A percentile compares a stretch with the other conserved stretches of the same genome.
Evolutionary conservation across 768 basidiomycete genomes (phyloP).

Genomic region (Tulasnella calospora): DNA sequence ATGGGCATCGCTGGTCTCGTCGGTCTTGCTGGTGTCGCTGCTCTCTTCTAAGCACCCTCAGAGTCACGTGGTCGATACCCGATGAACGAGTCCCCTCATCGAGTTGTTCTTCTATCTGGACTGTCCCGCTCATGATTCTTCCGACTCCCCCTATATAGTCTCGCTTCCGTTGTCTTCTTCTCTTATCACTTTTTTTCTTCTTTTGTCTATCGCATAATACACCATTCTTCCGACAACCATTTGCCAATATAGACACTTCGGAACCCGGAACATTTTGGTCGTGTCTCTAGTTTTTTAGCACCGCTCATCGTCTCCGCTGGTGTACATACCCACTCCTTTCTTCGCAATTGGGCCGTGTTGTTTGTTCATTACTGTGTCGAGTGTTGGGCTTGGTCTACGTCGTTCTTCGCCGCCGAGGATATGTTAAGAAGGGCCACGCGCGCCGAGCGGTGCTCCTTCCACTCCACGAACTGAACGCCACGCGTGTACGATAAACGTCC

Average conservation of each 20-base stretch:
- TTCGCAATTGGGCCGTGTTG: background rate
- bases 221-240: background rate
- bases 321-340: background rate
- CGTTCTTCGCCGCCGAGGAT: too few relatives aligned
- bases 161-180: background rate
- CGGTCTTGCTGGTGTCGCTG: slow-evolving; percentile 12
- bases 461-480: too few relatives aligned
- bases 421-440: too few relatives aligned
- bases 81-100: background rate
- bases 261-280: background rate
- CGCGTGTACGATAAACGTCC: too few relatives aligned
- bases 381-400: background rate
- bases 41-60: slow-evolving; percentile 16
- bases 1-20: slow-evolving; percentile 13
- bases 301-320: background rate
- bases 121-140: background rate
- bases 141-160: slow-evolving; percentile 1
- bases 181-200: background rate
- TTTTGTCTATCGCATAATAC: background rate
- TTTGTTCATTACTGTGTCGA: background rate
- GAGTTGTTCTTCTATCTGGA: background rate
- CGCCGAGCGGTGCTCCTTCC: too few relatives aligned
- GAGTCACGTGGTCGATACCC: background rate
- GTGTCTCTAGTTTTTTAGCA: background rate
- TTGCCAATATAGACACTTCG: background rate